Evolutionary conservation across 495 filamentous ascomycete species (phyloP).

Genomic region (Penicillium verhagenii): DNA sequence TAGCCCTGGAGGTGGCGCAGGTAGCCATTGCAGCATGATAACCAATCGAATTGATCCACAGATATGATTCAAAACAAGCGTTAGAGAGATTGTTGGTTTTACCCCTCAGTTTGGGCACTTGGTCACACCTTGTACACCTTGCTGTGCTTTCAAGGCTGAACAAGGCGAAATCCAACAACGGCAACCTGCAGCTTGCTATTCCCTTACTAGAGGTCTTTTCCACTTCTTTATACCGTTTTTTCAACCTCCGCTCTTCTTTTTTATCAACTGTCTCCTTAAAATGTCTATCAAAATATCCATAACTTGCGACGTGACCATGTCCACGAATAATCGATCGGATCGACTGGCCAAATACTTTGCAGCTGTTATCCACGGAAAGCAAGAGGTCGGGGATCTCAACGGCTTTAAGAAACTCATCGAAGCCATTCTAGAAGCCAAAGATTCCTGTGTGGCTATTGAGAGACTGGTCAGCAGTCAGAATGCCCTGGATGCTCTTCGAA

Average conservation of each 20-base stretch:
- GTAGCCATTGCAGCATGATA: background rate
- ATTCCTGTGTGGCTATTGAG: slow-evolving; percentile 53
- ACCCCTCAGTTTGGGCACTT: background rate
- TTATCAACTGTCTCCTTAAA: no score
- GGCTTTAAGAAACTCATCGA: slow-evolving; percentile 61
- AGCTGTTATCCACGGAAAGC: slow-evolving; percentile 31
- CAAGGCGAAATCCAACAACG: background rate
- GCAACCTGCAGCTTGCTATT: background rate
- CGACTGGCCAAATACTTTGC: slow-evolving; percentile 33
- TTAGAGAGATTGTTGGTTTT: background rate
- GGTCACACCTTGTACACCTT: background rate
- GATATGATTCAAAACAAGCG: background rate
- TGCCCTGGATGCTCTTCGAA: slow-evolving; percentile 49
- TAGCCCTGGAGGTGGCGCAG: background rate
- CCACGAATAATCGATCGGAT: slow-evolving; percentile 11
- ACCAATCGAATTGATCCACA: background rate
- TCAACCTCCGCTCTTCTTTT: slow-evolving; percentile 33
- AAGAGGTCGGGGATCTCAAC: slow-evolving; percentile 21
- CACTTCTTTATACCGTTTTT: background rate
- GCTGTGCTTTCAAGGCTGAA: slow-evolving; percentile 1
- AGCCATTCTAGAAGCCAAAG: slow-evolving; percentile 49
- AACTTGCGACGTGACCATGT: slow-evolving; percentile 1
- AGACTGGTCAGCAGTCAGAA: slow-evolving; percentile 49
- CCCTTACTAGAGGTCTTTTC: background rate
- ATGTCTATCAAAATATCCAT: no score